Base-by-base conservation (phyloP, 2,329 filamentous ascomycete genomes). In the Pseudopithomyces maydicus region DNA sequence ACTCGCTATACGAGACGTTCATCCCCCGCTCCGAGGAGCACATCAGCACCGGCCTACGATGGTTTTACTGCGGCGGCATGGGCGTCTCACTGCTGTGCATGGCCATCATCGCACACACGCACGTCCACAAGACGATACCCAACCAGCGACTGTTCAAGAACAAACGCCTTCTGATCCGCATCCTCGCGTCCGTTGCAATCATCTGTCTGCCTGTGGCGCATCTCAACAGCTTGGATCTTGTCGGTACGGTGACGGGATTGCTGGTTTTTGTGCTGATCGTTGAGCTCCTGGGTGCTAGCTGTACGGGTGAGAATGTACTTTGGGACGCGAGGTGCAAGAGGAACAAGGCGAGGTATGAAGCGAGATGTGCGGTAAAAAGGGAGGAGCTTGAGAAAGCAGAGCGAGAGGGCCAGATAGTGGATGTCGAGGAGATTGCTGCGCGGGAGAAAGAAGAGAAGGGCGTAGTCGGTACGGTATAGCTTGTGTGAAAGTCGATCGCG, bases 61-160 rank as follows among this genome's bases (percentile, higher is more conserved):
- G 85, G 79, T 88, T 85, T 71, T 89, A 88, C 71, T 88, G 85
- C 69, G 80, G 78, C n/a, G 86, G 87, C 1, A 77, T 88, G 2
- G 84, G 82, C 22, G 74, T 85, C 14, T 79, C 84, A 0, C 73
- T 88, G 5, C 67, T 81, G 11, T 80, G 75, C 63, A 87, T 87
- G 81, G 73, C 75, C 29, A 60, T 83, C 51, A 87, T 88, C 47
- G 81, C 84, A 1, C 65, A 81, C 17, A 78, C 78, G 12, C 86
- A 89, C 66, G 74, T 81, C 36, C 86, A 88, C 74, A 84, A 84
- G 60, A 76, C 79, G 22, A 75, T 82, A 15, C 72, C 79, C 2
- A 78, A 77, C 6, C 77, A 81, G 26, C 82, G 84, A 2, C 71
- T 84, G 57, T 75, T 74, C 51, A 85, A 85, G 68, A 70, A 72